phyloP scores from a whole-genome alignment of 2,329 filamentous ascomycete genomes.

The Chaetomiaceae sp. region DNA sequence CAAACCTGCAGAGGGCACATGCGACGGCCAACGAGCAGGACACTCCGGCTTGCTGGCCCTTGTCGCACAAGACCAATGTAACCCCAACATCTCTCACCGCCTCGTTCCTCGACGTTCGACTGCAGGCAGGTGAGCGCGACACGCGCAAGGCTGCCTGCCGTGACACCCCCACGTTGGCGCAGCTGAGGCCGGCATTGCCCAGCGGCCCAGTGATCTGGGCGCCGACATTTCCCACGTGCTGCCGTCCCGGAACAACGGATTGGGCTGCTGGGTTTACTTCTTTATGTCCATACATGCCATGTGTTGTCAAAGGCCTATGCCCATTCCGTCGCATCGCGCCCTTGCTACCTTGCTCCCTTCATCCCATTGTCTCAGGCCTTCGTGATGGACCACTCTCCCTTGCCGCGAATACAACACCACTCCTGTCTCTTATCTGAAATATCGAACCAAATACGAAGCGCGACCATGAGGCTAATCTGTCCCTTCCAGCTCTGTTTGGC shows the following conservation, averaged over 20 bases:
- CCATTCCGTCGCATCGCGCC: not conserved
- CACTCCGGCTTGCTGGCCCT: constrained; percentile 2
- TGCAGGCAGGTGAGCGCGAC: not conserved
- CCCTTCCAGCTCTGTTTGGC: constrained; percentile 61
- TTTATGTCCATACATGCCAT: not conserved
- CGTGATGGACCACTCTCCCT: not conserved
- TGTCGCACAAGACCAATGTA: constrained; percentile 14
- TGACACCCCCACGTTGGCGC: constrained; percentile 9
- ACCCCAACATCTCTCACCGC: constrained; percentile 20
- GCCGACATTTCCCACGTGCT: constrained; percentile 17
- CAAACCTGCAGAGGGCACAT: not conserved
- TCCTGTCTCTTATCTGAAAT: not conserved
- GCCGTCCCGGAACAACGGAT: constrained; percentile 18
- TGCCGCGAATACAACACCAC: not conserved
- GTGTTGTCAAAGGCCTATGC: not conserved
- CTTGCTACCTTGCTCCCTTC: constrained; percentile 5
- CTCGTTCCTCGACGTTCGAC: constrained; percentile 8
- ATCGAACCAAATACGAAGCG: not conserved
- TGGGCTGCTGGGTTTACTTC: not conserved
- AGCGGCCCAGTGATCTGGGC: constrained; percentile 13
- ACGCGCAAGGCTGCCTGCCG: constrained; percentile 5
- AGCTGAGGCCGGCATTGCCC: constrained; percentile 12
- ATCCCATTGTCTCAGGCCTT: not conserved
- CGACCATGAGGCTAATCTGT: constrained; percentile 36
- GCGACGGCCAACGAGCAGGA: not conserved